These are phyloP conservation scores for Epichloe baconii DNA, from an alignment of 2,329 filamentous ascomycete genomes.

Conservation along the genomic window DNA sequence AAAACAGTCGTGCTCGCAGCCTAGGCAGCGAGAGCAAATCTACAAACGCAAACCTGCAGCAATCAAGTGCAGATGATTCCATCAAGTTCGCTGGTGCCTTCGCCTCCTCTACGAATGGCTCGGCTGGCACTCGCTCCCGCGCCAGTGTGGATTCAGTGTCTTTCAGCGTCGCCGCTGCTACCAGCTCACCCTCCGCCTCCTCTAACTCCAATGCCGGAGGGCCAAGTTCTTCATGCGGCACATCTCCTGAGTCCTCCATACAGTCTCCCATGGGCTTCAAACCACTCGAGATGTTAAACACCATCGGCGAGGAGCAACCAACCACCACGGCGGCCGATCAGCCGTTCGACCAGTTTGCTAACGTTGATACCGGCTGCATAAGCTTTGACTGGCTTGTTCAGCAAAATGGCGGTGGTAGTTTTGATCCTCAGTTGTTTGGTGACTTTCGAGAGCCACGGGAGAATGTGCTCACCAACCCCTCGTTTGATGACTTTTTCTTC, in stretches of 20 bases:
- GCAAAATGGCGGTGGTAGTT: constrained; percentile 72
- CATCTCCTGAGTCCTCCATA: constrained; percentile 62
- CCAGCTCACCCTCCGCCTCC: constrained; percentile 51
- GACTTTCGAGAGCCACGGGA: constrained; percentile 87
- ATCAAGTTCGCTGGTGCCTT: constrained; percentile 46
- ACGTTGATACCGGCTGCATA: constrained; percentile 31
- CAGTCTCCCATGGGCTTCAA: constrained; percentile 58
- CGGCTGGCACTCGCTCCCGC: constrained; percentile 33
- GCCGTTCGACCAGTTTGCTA: constrained; percentile 18
- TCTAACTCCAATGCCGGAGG: constrained; percentile 43
- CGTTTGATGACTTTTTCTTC: constrained; percentile 60
- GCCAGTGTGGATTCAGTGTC: constrained; percentile 37
- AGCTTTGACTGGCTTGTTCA: constrained; percentile 63
- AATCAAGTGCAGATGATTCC: constrained; percentile 26
- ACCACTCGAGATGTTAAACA: constrained; percentile 47
- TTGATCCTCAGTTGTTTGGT: constrained; percentile 83
- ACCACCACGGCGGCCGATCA: constrained; percentile 23
- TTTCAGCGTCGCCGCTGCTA: constrained; percentile 35
- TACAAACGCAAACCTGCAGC: constrained; percentile 9
- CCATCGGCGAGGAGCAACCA: constrained; percentile 53
- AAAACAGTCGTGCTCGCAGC: constrained; percentile 17
- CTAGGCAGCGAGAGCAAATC: constrained; percentile 15
- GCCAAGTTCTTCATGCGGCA: constrained; percentile 56
- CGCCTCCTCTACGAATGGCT: constrained; percentile 38
- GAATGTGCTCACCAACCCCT: constrained; percentile 54